Percentiles rank a stretch among this genome's conserved stretches.
These are phyloP conservation scores for Phoma herbarum DNA, from an alignment of 2,329 filamentous ascomycete species.

Conservation along the genomic window DNA sequence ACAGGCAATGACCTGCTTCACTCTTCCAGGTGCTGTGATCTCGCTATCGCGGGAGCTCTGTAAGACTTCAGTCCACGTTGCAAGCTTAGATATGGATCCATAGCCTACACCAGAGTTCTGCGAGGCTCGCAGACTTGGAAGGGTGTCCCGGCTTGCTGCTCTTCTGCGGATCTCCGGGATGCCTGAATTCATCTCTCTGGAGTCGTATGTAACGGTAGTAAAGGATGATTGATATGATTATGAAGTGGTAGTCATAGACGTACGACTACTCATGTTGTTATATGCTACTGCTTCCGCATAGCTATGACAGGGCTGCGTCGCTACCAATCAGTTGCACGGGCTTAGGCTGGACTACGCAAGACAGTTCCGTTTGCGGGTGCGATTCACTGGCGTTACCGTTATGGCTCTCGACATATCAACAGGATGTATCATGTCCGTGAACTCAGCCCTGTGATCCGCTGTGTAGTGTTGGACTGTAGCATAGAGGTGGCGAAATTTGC, in stretches of 20 bases:
- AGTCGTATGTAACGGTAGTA: too few species aligned
- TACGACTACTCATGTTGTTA: conserved; percentile 5
- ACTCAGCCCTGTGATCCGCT: not conserved
- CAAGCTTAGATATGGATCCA: not conserved
- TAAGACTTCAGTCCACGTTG: not conserved
- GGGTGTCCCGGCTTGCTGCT: not conserved
- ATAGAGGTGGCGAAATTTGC: conserved; percentile 1
- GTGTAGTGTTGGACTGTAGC: not conserved
- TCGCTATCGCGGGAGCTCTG: conserved; percentile 1
- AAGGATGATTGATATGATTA: not conserved
- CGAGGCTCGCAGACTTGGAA: not conserved
- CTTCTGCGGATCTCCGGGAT: not conserved
- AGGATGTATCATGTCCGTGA: not conserved
- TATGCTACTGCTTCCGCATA: conserved; percentile 1
- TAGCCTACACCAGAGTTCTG: conserved; percentile 6
- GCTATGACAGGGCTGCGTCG: conserved; percentile 11
- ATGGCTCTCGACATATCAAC: not conserved
- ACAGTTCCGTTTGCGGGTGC: conserved; percentile 15
- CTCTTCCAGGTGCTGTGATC: not conserved
- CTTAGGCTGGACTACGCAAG: conserved; percentile 1
- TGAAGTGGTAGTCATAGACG: not conserved
- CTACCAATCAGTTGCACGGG: conserved; percentile 1
- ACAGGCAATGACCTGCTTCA: conserved; percentile 16
- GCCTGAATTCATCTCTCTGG: not conserved
- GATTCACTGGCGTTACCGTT: conserved; percentile 6